Conservation (phyloP, 208 protist species). For the Leishmania aethiopica region DNA sequence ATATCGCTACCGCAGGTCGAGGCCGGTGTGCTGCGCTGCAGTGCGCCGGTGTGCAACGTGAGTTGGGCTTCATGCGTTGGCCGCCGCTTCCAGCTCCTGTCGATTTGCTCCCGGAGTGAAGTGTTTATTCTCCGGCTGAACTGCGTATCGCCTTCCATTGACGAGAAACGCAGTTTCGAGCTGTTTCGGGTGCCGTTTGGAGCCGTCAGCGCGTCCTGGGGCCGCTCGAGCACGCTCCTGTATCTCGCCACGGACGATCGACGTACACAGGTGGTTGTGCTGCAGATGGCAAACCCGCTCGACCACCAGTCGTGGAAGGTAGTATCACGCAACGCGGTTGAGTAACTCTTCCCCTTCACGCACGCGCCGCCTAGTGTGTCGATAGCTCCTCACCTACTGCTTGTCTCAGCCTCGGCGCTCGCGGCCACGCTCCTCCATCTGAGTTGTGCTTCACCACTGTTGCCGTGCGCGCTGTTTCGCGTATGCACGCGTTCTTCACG, state of each 20-base stretch:
- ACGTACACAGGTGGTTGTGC: conserved; percentile 48
- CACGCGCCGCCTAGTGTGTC: not conserved
- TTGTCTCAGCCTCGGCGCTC: not conserved
- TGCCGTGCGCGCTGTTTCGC: not conserved
- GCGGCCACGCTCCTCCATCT: not conserved
- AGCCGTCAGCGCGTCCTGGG: conserved; percentile 85
- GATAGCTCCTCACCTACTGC: not conserved
- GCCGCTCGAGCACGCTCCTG: conserved; percentile 70
- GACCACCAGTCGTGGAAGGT: conserved; percentile 84
- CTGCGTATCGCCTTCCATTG: conserved; percentile 71
- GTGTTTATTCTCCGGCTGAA: conserved; percentile 84
- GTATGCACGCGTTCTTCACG: not conserved
- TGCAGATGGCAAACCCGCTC: conserved; percentile 75
- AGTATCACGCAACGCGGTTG: conserved; percentile 32
- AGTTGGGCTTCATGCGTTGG: conserved; percentile 80
- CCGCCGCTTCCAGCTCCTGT: conserved; percentile 79
- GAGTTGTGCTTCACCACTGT: not conserved
- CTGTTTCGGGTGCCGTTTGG: conserved; percentile 63
- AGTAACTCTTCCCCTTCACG: conserved; percentile 5
- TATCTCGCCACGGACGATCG: conserved; percentile 75
- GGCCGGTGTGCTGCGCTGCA: conserved; percentile 36
- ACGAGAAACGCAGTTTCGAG: conserved; percentile 56
- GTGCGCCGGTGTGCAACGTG: conserved; percentile 64
- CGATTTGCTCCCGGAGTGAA: conserved; percentile 72
- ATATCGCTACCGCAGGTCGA: conserved; percentile 40